Base-by-base conservation (phyloP, 2,329 filamentous ascomycete genomes). In the Talaromyces sp. region DNA sequence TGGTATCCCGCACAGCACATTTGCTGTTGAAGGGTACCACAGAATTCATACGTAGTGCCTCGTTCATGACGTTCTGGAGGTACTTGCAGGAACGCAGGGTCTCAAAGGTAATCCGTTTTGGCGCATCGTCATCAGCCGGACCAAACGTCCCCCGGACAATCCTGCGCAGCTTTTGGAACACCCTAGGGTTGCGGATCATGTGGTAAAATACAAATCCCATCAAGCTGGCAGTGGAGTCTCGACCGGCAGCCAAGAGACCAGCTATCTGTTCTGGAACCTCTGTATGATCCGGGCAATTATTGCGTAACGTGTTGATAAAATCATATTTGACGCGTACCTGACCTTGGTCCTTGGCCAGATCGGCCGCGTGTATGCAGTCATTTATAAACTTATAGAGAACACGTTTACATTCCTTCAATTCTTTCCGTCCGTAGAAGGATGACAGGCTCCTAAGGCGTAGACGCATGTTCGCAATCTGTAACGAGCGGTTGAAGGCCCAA, bases 151-250 rank as follows among this genome's bases (percentile, higher is more conserved):
- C 71, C 25, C 86, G 71, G 64, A 94, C 89, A 73, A 93, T 89
- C 36, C 75, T 71, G 11, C 89, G 84, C 57, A 96, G 79, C 68
- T 84, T 88, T 56, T 76, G 69, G 2, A 89, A 81, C 3, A 82
- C 78, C 2, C 81, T 75, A 0, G 89, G 89, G 62, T 88, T 80
- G n/a, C 83, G 81, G 40, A 84, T 81, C 1, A 96, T 79, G 71
- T 94, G 88, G 71, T 91, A 91, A 58, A 94, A 48, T 13, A 35
- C 31, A 35, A 48, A 48, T 13, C 45, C 45, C 45, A 48, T 87
- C 0, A 95, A 78, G 0, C 88, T 88, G 9, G 81, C 89, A 0
- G 90, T 95, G 11, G 90, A 94, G 71, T 95, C 90, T 17, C 68
- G 62, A 8, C 89, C 89, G 1, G 90, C 90, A 13, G 95, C 80